Evolutionary conservation across 116 monocot species (phyloP).

Genomic region (Iris pallida): DNA sequence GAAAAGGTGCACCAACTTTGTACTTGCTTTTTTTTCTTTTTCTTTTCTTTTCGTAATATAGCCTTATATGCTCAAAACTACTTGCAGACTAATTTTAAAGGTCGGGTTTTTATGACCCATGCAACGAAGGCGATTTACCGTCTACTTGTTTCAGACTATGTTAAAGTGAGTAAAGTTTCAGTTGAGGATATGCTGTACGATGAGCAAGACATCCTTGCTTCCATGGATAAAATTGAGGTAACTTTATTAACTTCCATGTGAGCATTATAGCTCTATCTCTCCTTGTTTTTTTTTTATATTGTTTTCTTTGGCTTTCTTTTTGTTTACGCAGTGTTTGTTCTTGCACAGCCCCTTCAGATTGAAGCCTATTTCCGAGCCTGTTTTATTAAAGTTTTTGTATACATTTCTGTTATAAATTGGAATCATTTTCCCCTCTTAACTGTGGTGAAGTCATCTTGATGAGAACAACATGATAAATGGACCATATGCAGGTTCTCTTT

Average conservation of each 20-base stretch:
- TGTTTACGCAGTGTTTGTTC: too few species aligned
- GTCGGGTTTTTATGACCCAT: constrained; percentile 97
- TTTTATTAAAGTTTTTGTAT: too few species aligned
- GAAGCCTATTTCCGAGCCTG: too few species aligned
- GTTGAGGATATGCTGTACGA: constrained; percentile 98
- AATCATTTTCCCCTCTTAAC: too few species aligned
- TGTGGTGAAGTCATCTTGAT: too few species aligned
- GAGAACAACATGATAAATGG: too few species aligned
- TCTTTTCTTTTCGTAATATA: background rate
- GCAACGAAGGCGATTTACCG: constrained; percentile 96
- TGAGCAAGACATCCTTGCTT: constrained; percentile 82
- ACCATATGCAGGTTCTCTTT: too few species aligned
- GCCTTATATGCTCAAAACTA: background rate
- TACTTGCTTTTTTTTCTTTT: background rate
- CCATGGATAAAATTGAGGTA: constrained; percentile 99
- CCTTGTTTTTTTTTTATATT: too few species aligned
- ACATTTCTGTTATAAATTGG: too few species aligned
- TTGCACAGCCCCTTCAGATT: too few species aligned
- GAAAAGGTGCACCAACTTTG: constrained; percentile 61
- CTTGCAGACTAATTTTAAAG: constrained; percentile 81
- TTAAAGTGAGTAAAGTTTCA: constrained; percentile 99
- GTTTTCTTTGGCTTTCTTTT: too few species aligned
- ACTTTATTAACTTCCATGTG: background rate
- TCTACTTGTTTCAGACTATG: constrained; percentile 88
- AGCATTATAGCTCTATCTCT: background rate